Conservation (phyloP, 768 basidiomycete species). For the Termitomyces sp. region DNA sequence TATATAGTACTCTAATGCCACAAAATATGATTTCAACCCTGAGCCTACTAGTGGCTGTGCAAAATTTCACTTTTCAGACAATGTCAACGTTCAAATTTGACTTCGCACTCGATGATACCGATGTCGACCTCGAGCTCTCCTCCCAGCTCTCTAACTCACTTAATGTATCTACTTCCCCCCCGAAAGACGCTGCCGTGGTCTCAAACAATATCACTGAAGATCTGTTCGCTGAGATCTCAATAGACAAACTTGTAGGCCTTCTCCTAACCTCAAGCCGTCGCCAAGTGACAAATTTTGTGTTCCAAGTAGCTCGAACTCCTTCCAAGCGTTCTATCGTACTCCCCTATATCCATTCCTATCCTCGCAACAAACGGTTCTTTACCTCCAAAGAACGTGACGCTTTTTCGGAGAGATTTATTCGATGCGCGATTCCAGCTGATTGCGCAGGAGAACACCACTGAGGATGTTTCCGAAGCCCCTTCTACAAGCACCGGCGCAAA, state of each 20-base stretch:
- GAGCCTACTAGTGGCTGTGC: conserved; percentile 6
- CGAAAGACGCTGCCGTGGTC: neutral
- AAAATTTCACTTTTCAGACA: neutral
- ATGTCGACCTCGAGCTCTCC: conserved; percentile 20
- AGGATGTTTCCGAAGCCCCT: neutral
- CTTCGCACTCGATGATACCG: conserved; percentile 52
- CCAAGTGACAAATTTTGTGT: conserved; percentile 10
- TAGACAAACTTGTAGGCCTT: conserved; percentile 22
- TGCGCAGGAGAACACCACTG: conserved; percentile 38
- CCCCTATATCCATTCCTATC: conserved; percentile 58
- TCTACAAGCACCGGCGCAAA: neutral
- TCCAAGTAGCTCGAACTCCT: conserved; percentile 61
- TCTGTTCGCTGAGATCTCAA: conserved; percentile 28
- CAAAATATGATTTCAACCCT: neutral
- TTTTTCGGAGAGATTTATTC: conserved; percentile 85
- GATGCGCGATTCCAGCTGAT: conserved; percentile 96
- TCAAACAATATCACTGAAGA: conserved; percentile 6
- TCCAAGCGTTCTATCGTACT: conserved; percentile 77
- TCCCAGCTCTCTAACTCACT: conserved; percentile 1
- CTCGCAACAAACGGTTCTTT: neutral
- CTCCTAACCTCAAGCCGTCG: neutral
- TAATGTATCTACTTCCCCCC: neutral
- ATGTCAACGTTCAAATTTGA: conserved; percentile 63
- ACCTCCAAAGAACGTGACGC: conserved; percentile 19
- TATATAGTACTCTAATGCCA: neutral